Evolutionary conservation across 2,329 filamentous ascomycete species (phyloP), one percentile per base, ranked within the genome.

Genomic region (Colletotrichum siamense): DNA sequence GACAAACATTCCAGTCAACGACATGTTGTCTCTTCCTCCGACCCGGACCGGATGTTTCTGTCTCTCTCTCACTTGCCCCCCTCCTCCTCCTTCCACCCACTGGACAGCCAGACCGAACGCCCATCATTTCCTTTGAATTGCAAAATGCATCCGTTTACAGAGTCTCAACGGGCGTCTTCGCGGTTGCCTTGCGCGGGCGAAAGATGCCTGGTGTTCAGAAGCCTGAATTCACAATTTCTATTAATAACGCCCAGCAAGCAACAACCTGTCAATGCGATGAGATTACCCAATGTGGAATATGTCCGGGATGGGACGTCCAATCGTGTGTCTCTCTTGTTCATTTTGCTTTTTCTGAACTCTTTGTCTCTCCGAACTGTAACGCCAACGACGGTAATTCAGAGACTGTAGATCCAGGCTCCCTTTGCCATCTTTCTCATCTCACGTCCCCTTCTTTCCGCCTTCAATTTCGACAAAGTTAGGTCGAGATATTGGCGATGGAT

Each of bases 1-100:
- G 69, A 68, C 32, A 68, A 67, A 57, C 73, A 72, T 76, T 69
- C 69, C 69, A 49, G 63, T 68, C 57, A 24, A 68, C 73, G 39
- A 55, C 73, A 67, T 63, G 73, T 67, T 63, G 73, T 75, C 69
- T 75, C 73, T 75, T 49, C 69, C 32, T 71, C 69, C 52, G n/a
- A 52, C 44, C 32, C 18, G 68, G 30, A 44, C 12, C 30, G 22
- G 49, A 57, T 49, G 24, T 68, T 36, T 67, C 39, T 44, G 39
- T 44, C 16, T 24, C 22, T 28, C 36, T 13, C 26, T 30, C 39
- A 12, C 16, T 30, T 18, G 16, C 16, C 39, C 30, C 22, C n/a
- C 34, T 57, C 36, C 34, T 28, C 63, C 24, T 32, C 49, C 49
- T 44, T 59, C n/a, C 65, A 22, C 62, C n/a, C n/a, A 34, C 15